Conservation (phyloP, 2,329 filamentous ascomycete species). For the Dryadomyces sulphureus region DNA sequence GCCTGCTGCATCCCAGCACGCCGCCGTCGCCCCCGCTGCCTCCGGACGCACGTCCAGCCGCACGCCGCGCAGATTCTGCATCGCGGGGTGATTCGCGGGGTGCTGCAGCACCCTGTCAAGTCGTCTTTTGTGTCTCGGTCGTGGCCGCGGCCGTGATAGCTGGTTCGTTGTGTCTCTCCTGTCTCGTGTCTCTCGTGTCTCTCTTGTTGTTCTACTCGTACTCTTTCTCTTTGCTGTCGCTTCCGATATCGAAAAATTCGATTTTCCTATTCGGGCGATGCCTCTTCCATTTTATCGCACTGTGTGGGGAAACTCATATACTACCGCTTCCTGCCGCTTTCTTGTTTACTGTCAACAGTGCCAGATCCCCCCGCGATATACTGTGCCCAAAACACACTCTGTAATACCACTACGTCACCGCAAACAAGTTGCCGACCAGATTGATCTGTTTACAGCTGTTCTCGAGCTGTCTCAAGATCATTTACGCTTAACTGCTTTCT, state of each 20-base stretch:
- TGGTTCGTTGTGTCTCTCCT: too few species aligned
- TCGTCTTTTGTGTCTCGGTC: too few species aligned
- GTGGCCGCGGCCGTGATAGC: too few species aligned
- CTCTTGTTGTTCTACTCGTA: too few species aligned
- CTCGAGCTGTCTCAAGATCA: too few species aligned
- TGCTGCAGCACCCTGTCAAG: neutral
- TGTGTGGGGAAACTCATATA: slow-evolving; percentile 6
- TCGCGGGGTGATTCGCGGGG: slow-evolving; percentile 20
- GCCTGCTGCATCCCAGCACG: slow-evolving; percentile 71
- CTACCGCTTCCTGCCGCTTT: neutral
- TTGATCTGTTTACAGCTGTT: too few species aligned
- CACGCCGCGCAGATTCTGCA: slow-evolving; percentile 81
- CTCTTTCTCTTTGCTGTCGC: too few species aligned
- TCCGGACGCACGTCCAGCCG: slow-evolving; percentile 51
- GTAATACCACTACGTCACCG: neutral
- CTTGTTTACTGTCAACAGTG: neutral
- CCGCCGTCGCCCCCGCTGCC: slow-evolving; percentile 51
- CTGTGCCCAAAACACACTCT: neutral
- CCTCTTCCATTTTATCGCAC: neutral
- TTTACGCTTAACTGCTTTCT: too few species aligned
- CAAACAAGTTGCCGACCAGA: too few species aligned
- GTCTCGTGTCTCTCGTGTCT: too few species aligned
- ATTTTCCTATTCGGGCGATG: slow-evolving; percentile 6
- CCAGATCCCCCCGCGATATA: neutral
- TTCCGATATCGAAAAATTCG: too few species aligned